Conservation (phyloP, 2,329 filamentous ascomycete genomes). For the Exophiala spinifera region DNA sequence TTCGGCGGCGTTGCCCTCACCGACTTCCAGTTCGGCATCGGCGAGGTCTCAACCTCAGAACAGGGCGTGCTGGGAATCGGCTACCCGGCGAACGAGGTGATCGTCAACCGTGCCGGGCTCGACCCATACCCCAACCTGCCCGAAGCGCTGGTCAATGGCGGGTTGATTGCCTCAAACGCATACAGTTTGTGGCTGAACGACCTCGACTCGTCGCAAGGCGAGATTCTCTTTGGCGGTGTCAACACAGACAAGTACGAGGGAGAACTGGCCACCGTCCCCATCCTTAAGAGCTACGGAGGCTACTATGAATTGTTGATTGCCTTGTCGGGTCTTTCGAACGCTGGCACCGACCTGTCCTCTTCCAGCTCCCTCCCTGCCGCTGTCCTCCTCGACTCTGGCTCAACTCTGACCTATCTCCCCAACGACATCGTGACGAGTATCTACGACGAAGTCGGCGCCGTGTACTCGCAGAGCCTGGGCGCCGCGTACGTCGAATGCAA, state of each 20-base stretch:
- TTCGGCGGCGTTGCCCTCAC: conserved; percentile 51
- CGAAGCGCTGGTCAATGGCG: conserved; percentile 59
- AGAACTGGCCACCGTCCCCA: conserved; percentile 62
- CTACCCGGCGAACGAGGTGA: conserved; percentile 74
- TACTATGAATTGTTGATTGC: conserved; percentile 67
- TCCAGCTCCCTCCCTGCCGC: conserved; percentile 45
- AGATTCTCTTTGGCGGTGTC: conserved; percentile 71
- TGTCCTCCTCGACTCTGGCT: conserved; percentile 70
- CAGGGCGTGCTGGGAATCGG: conserved; percentile 85
- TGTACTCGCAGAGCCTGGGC: conserved; percentile 53
- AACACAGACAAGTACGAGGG: conserved; percentile 65
- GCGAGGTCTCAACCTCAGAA: conserved; percentile 52
- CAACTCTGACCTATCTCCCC: conserved; percentile 65
- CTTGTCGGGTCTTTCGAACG: conserved; percentile 55
- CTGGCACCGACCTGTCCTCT: conserved; percentile 26
- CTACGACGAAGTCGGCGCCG: conserved; percentile 57
- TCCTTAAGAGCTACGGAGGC: conserved; percentile 53
- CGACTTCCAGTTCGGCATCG: conserved; percentile 59
- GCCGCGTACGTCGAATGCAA: conserved; percentile 56
- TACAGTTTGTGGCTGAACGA: conserved; percentile 77
- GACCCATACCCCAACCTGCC: conserved; percentile 67
- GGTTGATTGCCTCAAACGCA: conserved; percentile 62
- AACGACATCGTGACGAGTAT: conserved; percentile 49
- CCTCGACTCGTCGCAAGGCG: conserved; percentile 62
- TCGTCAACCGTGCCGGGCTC: conserved; percentile 52